Percentiles rank a stretch among this genome's conserved stretches.
These are phyloP conservation scores for Ajuga reptans DNA, from an alignment of 305 asterid genomes.

Conservation along the genomic window DNA sequence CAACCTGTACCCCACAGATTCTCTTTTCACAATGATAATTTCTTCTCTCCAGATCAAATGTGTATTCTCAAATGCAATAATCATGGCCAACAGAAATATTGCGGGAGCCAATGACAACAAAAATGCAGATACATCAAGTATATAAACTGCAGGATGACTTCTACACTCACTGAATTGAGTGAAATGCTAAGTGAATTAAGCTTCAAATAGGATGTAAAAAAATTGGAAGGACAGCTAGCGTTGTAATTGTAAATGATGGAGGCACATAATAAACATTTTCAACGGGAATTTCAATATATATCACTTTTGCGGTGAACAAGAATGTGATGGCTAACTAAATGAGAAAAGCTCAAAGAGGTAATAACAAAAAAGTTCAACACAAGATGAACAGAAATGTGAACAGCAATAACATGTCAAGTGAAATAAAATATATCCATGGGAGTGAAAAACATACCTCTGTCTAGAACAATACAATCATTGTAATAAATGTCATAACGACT, in stretches of 20 bases:
- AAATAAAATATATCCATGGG: slow-evolving; percentile 1
- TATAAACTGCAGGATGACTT: background rate
- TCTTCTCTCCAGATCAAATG: background rate
- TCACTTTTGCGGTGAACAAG: background rate
- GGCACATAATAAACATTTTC: background rate
- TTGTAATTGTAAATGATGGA: background rate
- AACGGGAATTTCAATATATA: background rate
- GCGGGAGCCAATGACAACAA: background rate
- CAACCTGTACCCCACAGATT: background rate
- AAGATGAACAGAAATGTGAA: background rate
- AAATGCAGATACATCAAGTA: background rate
- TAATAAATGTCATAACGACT: slow-evolving; percentile 91
- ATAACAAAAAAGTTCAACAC: background rate
- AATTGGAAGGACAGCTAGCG: background rate
- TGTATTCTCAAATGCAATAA: background rate
- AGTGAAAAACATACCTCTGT: slow-evolving; percentile 59
- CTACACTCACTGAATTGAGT: background rate
- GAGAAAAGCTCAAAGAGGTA: background rate
- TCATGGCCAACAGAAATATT: background rate
- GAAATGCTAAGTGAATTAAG: background rate
- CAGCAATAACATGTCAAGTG: slow-evolving; percentile 11
- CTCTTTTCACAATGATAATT: background rate
- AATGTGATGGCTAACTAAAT: background rate
- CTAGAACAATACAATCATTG: slow-evolving; percentile 82
- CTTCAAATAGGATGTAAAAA: background rate